Percentiles rank a stretch among this genome's conserved stretches.
Conservation (phyloP, 2,329 filamentous ascomycete genomes). For the Cordyceps cateniannulata region DNA sequence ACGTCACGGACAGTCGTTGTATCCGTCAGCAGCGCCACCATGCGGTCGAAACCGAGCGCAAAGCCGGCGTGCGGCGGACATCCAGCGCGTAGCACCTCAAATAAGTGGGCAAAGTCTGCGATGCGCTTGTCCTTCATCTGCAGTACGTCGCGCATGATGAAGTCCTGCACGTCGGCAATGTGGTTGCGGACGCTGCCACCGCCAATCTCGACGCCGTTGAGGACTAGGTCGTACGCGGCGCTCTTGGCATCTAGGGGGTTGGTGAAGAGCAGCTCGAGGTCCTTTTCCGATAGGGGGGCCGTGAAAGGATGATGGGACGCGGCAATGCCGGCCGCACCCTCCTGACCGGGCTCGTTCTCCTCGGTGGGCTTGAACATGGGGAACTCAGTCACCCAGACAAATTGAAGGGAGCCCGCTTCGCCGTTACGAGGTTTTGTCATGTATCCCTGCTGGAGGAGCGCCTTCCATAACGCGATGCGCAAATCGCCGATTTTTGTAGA, state of each 20-base stretch:
- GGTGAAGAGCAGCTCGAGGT: constrained; percentile 67
- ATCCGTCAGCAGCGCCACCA: constrained; percentile 73
- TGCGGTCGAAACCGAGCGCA: constrained; percentile 83
- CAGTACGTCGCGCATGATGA: constrained; percentile 76
- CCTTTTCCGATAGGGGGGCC: constrained; percentile 63
- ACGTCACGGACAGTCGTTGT: constrained; percentile 80
- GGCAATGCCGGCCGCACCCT: constrained; percentile 70
- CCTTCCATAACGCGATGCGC: constrained; percentile 62
- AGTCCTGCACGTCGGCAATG: constrained; percentile 72
- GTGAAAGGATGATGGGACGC: constrained; percentile 97
- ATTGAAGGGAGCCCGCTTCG: constrained; percentile 45
- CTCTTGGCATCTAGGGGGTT: constrained; percentile 68
- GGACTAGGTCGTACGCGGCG: constrained; percentile 91
- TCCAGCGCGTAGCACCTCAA: constrained; percentile 74
- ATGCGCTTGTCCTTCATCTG: constrained; percentile 67
- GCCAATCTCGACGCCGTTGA: constrained; percentile 91
- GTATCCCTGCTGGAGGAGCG: constrained; percentile 57
- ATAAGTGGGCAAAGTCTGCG: constrained; percentile 76
- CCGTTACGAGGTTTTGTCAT: constrained; percentile 37
- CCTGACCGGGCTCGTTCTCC: constrained; percentile 64
- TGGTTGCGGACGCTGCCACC: constrained; percentile 93
- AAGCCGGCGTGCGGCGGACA: constrained; percentile 95
- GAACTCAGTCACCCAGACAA: constrained; percentile 85
- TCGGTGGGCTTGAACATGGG: constrained; percentile 80
- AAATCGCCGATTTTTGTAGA: constrained; percentile 68